phyloP scores from a whole-genome alignment of 2,329 filamentous ascomycete genomes.

The Clarireedia paspali region DNA sequence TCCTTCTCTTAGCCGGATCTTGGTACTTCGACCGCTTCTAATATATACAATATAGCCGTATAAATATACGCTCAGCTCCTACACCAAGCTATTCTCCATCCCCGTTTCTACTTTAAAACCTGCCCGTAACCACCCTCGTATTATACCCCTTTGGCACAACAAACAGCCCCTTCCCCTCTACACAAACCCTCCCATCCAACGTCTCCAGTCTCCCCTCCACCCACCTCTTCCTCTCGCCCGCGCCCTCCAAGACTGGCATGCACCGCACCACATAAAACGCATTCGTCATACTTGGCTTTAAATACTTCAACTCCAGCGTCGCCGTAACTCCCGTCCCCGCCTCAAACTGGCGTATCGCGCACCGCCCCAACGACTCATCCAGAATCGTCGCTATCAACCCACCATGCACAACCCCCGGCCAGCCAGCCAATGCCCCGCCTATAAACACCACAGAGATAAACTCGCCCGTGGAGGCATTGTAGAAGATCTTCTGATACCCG shows the following conservation, averaged over 20 bases:
- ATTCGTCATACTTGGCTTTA: slow-evolving; percentile 49
- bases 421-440: slow-evolving; percentile 57
- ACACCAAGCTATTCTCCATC: neutral
- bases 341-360: slow-evolving; percentile 43
- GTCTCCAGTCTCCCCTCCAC: slow-evolving; percentile 47
- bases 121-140: slow-evolving; percentile 11
- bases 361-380: slow-evolving; percentile 62
- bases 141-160: slow-evolving; percentile 43
- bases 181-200: slow-evolving; percentile 46
- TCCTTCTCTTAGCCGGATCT: too few species aligned
- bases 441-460: slow-evolving; percentile 59
- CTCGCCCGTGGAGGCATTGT: slow-evolving; percentile 49
- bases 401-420: slow-evolving; percentile 66
- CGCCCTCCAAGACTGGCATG: slow-evolving; percentile 32
- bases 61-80: too few species aligned
- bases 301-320: slow-evolving; percentile 53
- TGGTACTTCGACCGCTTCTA: too few species aligned
- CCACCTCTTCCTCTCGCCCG: slow-evolving; percentile 31
- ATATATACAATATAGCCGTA: too few species aligned
- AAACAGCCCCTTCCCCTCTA: slow-evolving; percentile 50
- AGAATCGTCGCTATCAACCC: slow-evolving; percentile 61
- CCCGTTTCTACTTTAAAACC: slow-evolving; percentile 7
- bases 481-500: slow-evolving; percentile 55
- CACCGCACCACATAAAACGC: slow-evolving; percentile 57
- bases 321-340: slow-evolving; percentile 47